These are phyloP conservation scores for Colletotrichum sp. DNA, from an alignment of 2,329 filamentous ascomycete species.

Conservation along the genomic window DNA sequence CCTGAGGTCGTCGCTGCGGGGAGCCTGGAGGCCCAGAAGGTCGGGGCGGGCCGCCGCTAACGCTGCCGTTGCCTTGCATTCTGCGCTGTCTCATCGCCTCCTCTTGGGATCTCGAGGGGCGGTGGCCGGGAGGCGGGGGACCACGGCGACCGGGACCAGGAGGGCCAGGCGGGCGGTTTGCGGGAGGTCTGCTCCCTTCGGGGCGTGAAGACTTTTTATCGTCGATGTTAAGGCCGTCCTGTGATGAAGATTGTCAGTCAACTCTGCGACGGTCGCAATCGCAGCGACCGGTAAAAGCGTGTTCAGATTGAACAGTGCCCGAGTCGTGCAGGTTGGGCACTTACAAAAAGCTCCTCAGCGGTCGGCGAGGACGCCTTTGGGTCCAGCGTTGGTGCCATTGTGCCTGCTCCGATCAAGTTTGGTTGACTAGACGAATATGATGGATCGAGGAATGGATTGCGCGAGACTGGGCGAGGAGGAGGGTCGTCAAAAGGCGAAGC, in stretches of 20 bases:
- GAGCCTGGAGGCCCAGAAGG: conserved; percentile 37
- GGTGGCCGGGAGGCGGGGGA: conserved; percentile 55
- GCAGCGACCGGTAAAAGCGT: background rate
- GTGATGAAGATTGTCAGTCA: conserved; percentile 23
- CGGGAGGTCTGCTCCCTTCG: conserved; percentile 31
- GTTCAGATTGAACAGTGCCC: background rate
- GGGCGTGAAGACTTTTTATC: conserved; percentile 52
- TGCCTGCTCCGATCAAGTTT: conserved; percentile 45
- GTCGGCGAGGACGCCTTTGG: conserved; percentile 55
- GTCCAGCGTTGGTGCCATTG: conserved; percentile 55
- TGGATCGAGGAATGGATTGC: conserved; percentile 77
- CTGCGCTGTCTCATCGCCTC: conserved; percentile 61
- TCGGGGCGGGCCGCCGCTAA: conserved; percentile 34
- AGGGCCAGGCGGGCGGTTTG: conserved; percentile 42
- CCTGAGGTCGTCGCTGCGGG: conserved; percentile 40
- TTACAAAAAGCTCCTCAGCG: conserved; percentile 78
- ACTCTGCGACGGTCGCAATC: background rate
- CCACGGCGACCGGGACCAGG: conserved; percentile 46
- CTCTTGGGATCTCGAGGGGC: conserved; percentile 70
- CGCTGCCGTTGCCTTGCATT: conserved; percentile 38
- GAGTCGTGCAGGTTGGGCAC: conserved; percentile 39
- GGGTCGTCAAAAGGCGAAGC: conserved; percentile 66
- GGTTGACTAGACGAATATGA: conserved; percentile 36
- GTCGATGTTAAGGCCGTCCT: conserved; percentile 73
- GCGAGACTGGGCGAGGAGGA: conserved; percentile 66